Conservation (phyloP, 192 early-diverging fungal genomes). For the Gryganskiella cystojenkinii region DNA sequence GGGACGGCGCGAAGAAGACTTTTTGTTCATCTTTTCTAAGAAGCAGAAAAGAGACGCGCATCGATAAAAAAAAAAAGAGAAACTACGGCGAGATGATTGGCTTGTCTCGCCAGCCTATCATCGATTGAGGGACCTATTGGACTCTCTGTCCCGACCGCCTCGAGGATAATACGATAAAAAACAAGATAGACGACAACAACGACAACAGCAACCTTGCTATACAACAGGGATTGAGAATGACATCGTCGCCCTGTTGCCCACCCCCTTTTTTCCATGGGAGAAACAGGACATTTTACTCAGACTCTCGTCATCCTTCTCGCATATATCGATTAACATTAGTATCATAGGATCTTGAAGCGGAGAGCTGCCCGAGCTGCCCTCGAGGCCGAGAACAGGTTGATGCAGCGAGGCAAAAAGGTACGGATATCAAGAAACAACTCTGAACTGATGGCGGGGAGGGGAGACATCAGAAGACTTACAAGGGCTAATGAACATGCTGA, state of each 20-base stretch:
- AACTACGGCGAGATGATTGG: slow-evolving; percentile 54
- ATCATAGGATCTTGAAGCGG: slow-evolving; percentile 94
- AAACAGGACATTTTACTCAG: background rate
- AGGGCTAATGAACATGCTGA: no score
- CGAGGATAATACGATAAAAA: no score
- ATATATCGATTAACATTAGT: slow-evolving; percentile 58
- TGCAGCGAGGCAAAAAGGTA: slow-evolving; percentile 67
- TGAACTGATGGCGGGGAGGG: no score
- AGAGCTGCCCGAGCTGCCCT: slow-evolving; percentile 87
- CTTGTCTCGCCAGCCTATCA: slow-evolving; percentile 48
- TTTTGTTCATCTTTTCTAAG: no score
- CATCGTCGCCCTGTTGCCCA: no score
- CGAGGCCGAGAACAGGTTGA: slow-evolving; percentile 76
- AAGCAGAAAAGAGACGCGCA: slow-evolving; percentile 42
- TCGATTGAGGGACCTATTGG: no score
- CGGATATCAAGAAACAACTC: background rate
- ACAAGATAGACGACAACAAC: no score
- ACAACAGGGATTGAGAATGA: no score
- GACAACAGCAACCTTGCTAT: no score
- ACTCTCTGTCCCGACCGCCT: no score
- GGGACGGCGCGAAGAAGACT: no score
- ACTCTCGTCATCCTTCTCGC: background rate
- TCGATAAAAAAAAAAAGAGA: slow-evolving; percentile 10
- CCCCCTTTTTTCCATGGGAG: background rate
- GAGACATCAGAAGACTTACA: no score